phyloP scores from a whole-genome alignment of 495 filamentous ascomycete species.

The Podospora didyma region DNA sequence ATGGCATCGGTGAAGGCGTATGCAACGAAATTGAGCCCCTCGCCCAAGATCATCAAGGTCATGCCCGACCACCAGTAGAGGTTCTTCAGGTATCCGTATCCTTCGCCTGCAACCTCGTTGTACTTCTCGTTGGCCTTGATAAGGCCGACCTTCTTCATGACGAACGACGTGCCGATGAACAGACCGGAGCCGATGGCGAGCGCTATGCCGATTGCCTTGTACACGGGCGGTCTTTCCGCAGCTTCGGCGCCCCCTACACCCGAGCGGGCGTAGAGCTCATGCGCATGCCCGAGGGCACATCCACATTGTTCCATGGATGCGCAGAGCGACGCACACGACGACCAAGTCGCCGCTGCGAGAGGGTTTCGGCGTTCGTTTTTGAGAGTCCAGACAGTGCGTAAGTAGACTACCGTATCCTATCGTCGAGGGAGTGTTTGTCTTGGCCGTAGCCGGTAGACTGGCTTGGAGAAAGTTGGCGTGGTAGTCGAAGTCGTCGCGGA shows the following conservation, averaged over 20 bases:
- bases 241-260: constrained; percentile 22
- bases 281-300: constrained; percentile 34
- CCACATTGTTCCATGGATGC: constrained; percentile 39
- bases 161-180: constrained; percentile 94
- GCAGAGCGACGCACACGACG: constrained; percentile 16
- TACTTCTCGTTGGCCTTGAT: constrained; percentile 94
- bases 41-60: constrained; percentile 95
- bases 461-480: background rate
- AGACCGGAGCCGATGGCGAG: constrained; percentile 84
- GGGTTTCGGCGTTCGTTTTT: background rate
- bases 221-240: constrained; percentile 44
- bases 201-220: constrained; percentile 84
- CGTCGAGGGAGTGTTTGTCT: background rate
- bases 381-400: background rate
- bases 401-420: background rate
- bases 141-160: constrained; percentile 89
- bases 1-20: constrained; percentile 98
- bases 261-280: constrained; percentile 39
- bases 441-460: background rate
- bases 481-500: background rate
- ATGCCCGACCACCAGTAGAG: constrained; percentile 93
- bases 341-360: constrained; percentile 13
- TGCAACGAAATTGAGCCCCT: constrained; percentile 95
- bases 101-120: constrained; percentile 92
- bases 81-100: constrained; percentile 98